Base-by-base conservation (phyloP, 2,329 filamentous ascomycete species). In the Xylaria sp. region DNA sequence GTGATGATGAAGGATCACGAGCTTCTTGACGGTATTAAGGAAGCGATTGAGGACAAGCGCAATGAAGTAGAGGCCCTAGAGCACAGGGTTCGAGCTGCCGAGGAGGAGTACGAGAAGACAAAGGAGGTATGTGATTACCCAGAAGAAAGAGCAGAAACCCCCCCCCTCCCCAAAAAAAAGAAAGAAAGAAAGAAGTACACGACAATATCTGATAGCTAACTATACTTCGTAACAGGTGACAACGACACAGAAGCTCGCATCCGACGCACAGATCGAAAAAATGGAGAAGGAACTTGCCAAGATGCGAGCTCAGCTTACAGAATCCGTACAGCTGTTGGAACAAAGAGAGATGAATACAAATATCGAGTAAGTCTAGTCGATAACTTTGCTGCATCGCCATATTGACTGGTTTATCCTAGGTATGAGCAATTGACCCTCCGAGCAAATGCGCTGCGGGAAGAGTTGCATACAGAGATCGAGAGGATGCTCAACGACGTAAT, bases 221-320 rank as follows among this genome's bases (percentile, higher is more conserved):
- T 17, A 20, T 15, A 5, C 38, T 45, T n/a, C 49, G 6, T 31
- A 1, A 54, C 57, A 78, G 77, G 81, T 87, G 66, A 95, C 92
- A 7, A 92, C 87, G 51, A 92, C 94, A 20, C 93, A 97, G 78
- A 96, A 96, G 81, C 88, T 95, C 77, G 91, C 90, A 7, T 93
- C 90, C 2, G 96, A 98, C 77, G 89, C 94, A 9, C 95, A 98
- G 79, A 97, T 99, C 74, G 96, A 99, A 80, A 96, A 96, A 83
- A 96, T 97, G 91, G 96, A 99, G 81, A 97, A 97, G 80, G 94
- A 99, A 78, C 83, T 99, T n/a, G 92, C 92, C 53, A 93, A 94
- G 78, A 97, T 98, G 93, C 87, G 94, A 47, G 88, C 91, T 1
- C 91, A 90, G 11, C 83, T 97, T 33, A 90, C 89, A 2, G 95